These are phyloP conservation scores for Taphrina flavorubra DNA, from an alignment of 1,139 yeast species.

Conservation along the genomic window DNA sequence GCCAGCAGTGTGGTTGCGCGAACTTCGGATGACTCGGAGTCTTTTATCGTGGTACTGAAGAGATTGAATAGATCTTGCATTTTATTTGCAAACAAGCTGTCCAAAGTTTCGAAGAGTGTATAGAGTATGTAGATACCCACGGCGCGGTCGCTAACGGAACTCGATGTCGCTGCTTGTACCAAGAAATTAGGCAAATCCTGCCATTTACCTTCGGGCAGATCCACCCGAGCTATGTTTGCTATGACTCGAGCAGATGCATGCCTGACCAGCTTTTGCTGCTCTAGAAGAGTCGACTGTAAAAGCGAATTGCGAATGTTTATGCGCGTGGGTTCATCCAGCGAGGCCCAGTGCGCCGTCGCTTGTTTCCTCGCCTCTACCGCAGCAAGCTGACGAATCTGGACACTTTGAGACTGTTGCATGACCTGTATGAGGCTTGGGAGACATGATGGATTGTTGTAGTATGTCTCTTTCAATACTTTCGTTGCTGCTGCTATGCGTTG, in stretches of 20 bases:
- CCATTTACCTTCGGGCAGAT: conserved; percentile 74
- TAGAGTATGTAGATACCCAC: conserved; percentile 80
- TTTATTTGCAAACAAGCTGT: conserved; percentile 60
- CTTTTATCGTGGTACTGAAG: conserved; percentile 62
- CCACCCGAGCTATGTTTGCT: conserved; percentile 80
- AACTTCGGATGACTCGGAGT: conserved; percentile 67
- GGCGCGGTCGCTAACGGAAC: conserved; percentile 69
- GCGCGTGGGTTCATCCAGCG: conserved; percentile 56
- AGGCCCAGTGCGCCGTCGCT: conserved; percentile 73
- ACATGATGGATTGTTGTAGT: conserved; percentile 71
- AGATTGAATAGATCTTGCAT: conserved; percentile 67
- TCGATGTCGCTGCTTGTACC: conserved; percentile 68
- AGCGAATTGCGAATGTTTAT: conserved; percentile 69
- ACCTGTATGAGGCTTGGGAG: conserved; percentile 84
- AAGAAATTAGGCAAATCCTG: conserved; percentile 74
- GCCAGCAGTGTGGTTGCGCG: conserved; percentile 85
- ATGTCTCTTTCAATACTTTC: conserved; percentile 70
- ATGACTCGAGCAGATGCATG: conserved; percentile 90
- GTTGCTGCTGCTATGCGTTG: conserved; percentile 74
- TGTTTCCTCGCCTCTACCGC: conserved; percentile 95
- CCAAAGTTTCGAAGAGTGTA: conserved; percentile 70
- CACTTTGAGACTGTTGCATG: conserved; percentile 58
- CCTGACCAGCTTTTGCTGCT: conserved; percentile 70
- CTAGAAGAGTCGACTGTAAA: conserved; percentile 71
- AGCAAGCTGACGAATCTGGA: conserved; percentile 67